These are phyloP conservation scores for Monilinia polystroma DNA, from an alignment of 2,329 filamentous ascomycete genomes.

Conservation along the genomic window DNA sequence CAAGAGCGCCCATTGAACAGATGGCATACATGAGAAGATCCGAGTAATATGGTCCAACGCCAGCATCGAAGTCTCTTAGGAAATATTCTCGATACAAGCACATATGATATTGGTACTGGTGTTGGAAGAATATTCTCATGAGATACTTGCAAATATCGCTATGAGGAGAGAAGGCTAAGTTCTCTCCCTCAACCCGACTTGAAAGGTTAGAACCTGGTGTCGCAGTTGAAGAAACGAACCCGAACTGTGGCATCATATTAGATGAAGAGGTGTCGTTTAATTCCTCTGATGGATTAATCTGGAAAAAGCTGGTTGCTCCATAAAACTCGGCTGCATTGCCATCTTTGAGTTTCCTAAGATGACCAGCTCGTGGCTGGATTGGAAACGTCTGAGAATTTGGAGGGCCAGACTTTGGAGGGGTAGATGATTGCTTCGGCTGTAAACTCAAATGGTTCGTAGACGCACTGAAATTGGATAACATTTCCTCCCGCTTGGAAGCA, in stretches of 20 bases:
- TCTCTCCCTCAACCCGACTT: background rate
- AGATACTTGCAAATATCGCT: constrained; percentile 47
- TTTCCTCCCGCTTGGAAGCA: constrained; percentile 43
- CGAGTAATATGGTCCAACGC: constrained; percentile 50
- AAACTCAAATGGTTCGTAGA: constrained; percentile 24
- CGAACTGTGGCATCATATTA: background rate
- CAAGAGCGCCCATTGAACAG: constrained; percentile 50
- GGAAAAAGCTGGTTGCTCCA: constrained; percentile 50
- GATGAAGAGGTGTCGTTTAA: constrained; percentile 21
- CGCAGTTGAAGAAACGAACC: too few relatives aligned
- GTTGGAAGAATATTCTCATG: constrained; percentile 50
- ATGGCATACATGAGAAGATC: constrained; percentile 51
- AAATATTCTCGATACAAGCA: constrained; percentile 53
- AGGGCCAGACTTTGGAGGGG: constrained; percentile 12
- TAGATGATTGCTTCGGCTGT: constrained; percentile 12
- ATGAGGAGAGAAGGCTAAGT: constrained; percentile 44
- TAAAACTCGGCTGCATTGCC: constrained; percentile 49
- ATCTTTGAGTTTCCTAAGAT: constrained; percentile 43
- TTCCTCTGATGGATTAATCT: constrained; percentile 37
- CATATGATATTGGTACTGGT: constrained; percentile 51
- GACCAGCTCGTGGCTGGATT: constrained; percentile 42
- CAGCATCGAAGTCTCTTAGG: constrained; percentile 49
- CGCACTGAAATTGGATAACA: constrained; percentile 44
- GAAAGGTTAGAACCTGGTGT: background rate
- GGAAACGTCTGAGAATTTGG: constrained; percentile 30